phyloP scores from a whole-genome alignment of 2,329 filamentous ascomycete genomes.

The Alternaria consortialis region DNA sequence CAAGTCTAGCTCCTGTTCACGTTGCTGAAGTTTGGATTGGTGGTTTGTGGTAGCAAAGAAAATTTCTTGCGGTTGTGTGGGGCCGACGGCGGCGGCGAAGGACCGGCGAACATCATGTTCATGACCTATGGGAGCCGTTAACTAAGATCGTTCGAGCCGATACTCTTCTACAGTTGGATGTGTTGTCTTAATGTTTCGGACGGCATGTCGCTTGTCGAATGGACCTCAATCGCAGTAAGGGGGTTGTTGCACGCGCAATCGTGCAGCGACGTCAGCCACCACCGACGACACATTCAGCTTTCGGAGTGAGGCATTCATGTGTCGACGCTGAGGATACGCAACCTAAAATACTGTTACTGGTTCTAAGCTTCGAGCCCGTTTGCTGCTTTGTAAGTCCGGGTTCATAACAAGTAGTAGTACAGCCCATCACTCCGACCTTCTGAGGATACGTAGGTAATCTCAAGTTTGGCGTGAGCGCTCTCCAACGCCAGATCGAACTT shows the following conservation, averaged over 20 bases:
- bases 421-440: not conserved
- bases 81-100: conserved; percentile 8
- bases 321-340: not conserved
- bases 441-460: not conserved
- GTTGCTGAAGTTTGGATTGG: not conserved
- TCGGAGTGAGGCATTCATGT: no score
- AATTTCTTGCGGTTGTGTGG: conserved; percentile 13
- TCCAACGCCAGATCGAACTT: not conserved
- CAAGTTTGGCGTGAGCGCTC: not conserved
- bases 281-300: not conserved
- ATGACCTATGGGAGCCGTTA: not conserved
- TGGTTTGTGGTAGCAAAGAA: conserved; percentile 1
- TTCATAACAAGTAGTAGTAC: not conserved
- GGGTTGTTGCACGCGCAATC: not conserved
- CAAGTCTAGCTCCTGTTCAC: not conserved
- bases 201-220: not conserved
- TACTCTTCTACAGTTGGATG: not conserved
- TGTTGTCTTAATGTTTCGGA: not conserved
- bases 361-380: not conserved
- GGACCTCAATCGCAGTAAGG: not conserved
- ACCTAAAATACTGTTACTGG: not conserved
- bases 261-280: not conserved
- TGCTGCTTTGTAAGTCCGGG: not conserved
- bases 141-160: not conserved
- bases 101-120: conserved; percentile 9